Percentiles rank a stretch among this genome's conserved stretches.
Conservation (phyloP, 2,329 filamentous ascomycete genomes). For the Colletotrichum australisinense region DNA sequence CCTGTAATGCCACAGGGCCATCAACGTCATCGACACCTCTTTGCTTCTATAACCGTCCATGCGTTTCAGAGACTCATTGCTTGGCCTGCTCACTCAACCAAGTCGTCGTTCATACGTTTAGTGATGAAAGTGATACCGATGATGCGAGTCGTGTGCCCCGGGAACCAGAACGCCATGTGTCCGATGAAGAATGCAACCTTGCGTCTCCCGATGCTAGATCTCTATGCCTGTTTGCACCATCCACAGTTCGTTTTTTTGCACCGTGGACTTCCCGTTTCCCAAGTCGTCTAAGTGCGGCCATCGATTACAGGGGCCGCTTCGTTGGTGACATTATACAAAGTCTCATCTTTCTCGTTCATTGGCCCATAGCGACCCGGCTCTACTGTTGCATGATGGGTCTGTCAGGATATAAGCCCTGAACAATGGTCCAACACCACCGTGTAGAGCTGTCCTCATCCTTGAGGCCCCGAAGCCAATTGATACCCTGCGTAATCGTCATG, state of each 20-base stretch:
- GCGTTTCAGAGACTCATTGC: not conserved
- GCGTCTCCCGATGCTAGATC: not conserved
- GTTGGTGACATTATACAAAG: not conserved
- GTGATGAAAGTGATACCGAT: not conserved
- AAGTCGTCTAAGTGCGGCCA: not conserved
- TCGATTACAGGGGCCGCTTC: not conserved
- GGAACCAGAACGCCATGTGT: not conserved
- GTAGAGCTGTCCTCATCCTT: constrained; percentile 65
- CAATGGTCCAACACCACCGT: constrained; percentile 65
- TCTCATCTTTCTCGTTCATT: not conserved
- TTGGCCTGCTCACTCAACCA: not conserved
- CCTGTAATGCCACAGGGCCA: not conserved
- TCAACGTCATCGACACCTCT: not conserved
- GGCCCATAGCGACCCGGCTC: not conserved
- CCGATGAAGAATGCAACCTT: not conserved
- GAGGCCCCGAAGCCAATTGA: constrained; percentile 71
- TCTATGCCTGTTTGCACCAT: not conserved
- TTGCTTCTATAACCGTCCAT: not conserved
- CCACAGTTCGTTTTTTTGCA: not conserved
- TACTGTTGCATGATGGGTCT: not conserved
- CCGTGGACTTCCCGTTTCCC: not conserved
- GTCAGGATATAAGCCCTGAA: constrained; percentile 57
- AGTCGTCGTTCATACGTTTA: not conserved
- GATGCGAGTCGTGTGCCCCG: not conserved
- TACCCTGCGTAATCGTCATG: constrained; percentile 61